Conservation (phyloP, 2,329 filamentous ascomycete genomes). For the Onygenales sp. region DNA sequence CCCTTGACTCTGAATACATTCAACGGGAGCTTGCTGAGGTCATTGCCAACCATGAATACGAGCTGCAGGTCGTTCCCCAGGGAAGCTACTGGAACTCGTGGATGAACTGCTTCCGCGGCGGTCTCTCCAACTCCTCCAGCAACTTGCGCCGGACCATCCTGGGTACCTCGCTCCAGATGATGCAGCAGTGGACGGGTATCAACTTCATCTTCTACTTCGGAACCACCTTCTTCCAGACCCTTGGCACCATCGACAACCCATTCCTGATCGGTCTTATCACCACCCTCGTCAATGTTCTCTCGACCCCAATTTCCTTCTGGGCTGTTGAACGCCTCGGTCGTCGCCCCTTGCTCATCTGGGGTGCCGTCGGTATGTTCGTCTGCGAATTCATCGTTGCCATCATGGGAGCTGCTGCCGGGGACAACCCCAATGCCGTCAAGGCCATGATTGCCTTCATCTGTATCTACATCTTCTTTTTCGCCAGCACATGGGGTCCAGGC, state of each 20-base stretch:
- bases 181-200: conserved; percentile 75
- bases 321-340: conserved; percentile 75
- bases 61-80: conserved; percentile 57
- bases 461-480: conserved; percentile 91
- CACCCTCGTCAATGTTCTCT: conserved; percentile 77
- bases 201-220: conserved; percentile 88
- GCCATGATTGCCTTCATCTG: conserved; percentile 80
- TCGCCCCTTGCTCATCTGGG: conserved; percentile 67
- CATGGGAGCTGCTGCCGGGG: conserved; percentile 54
- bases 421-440: conserved; percentile 33
- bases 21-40: conserved; percentile 74
- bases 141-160: conserved; percentile 59
- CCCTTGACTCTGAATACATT: conserved; percentile 62
- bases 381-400: conserved; percentile 84
- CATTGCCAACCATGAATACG: conserved; percentile 81
- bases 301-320: conserved; percentile 80
- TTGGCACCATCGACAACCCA: conserved; percentile 63
- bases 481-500: conserved; percentile 75
- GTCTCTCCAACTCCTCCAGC: conserved; percentile 43
- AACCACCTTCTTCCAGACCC: conserved; percentile 72
- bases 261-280: conserved; percentile 82
- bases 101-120: conserved; percentile 54
- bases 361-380: conserved; percentile 71
- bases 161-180: conserved; percentile 67
- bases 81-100: conserved; percentile 59